phyloP scores from a whole-genome alignment of 805 yeast species.

The Ogataea pini region DNA sequence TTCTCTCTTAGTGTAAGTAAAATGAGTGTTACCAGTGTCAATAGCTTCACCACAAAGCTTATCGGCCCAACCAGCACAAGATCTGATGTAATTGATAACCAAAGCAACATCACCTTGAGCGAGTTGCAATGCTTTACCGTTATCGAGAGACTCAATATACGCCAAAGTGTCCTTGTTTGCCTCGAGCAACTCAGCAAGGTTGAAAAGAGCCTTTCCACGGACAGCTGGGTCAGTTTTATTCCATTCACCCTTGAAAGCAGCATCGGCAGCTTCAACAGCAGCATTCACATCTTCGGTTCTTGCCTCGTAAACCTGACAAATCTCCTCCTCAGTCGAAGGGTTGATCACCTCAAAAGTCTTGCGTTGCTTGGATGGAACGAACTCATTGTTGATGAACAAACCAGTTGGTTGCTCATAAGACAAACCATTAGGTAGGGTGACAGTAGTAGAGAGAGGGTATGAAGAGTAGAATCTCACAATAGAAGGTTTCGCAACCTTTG shows the following conservation, averaged over 20 bases:
- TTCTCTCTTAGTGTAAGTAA: conserved; percentile 67
- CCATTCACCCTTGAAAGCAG: conserved; percentile 61
- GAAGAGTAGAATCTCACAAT: conserved; percentile 27
- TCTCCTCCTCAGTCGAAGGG: conserved; percentile 54
- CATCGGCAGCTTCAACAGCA: conserved; percentile 68
- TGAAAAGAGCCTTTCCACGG: conserved; percentile 53
- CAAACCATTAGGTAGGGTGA: conserved; percentile 70
- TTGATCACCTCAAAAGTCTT: conserved; percentile 53
- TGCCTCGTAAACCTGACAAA: conserved; percentile 54
- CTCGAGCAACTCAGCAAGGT: conserved; percentile 71
- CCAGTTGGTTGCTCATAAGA: conserved; percentile 61
- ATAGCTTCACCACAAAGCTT: conserved; percentile 65
- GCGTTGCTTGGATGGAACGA: conserved; percentile 48
- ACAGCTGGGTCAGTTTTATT: conserved; percentile 55
- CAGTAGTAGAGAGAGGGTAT: conserved; percentile 38
- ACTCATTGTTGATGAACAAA: conserved; percentile 58
- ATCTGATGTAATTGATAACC: conserved; percentile 63
- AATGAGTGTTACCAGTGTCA: conserved; percentile 62
- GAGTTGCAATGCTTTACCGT: conserved; percentile 71
- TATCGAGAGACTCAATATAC: conserved; percentile 69
- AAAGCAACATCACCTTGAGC: conserved; percentile 70
- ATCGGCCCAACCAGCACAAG: conserved; percentile 74
- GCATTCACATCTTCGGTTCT: conserved; percentile 62
- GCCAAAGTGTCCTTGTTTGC: conserved; percentile 63
- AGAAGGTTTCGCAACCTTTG: conserved; percentile 18